Percentiles rank a stretch among this genome's conserved stretches.
phyloP scores from a whole-genome alignment of 2,329 filamentous ascomycete species.

The Paramyrothecium roridum region DNA sequence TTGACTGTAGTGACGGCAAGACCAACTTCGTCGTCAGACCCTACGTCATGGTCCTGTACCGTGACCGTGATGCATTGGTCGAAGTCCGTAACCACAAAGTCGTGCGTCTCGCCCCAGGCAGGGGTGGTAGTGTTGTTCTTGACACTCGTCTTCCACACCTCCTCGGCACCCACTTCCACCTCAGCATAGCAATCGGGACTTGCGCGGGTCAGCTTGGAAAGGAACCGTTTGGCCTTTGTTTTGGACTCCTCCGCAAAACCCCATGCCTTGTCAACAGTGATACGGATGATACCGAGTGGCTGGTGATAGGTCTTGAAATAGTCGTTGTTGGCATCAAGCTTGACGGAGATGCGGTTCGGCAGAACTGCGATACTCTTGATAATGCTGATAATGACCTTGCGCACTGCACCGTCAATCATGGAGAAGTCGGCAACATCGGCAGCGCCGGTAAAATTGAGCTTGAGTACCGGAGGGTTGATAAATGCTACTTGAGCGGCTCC shows the following conservation, averaged over 20 bases:
- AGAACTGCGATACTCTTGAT: conserved; percentile 20
- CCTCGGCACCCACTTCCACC: conserved; percentile 16
- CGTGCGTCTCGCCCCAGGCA: conserved; percentile 19
- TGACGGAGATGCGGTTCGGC: conserved; percentile 20
- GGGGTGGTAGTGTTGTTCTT: conserved; percentile 20
- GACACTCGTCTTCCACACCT: conserved; percentile 18
- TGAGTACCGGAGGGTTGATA: conserved; percentile 18
- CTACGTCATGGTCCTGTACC: conserved; percentile 16
- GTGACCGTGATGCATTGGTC: conserved; percentile 18
- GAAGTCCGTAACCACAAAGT: conserved; percentile 19
- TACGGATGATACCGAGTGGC: conserved; percentile 17
- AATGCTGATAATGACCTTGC: conserved; percentile 18
- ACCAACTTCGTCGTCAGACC: conserved; percentile 18
- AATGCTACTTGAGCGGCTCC: conserved; percentile 20
- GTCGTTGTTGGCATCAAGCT: conserved; percentile 19
- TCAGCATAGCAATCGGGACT: conserved; percentile 19
- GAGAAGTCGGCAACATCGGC: conserved; percentile 20
- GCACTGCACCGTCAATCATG: conserved; percentile 15
- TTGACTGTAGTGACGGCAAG: conserved; percentile 15
- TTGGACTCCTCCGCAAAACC: conserved; percentile 17
- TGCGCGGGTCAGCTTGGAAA: conserved; percentile 18
- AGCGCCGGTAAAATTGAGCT: conserved; percentile 20
- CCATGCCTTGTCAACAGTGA: conserved; percentile 16
- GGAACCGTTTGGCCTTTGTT: conserved; percentile 14
- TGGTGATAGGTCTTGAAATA: conserved; percentile 22